Evolutionary conservation across 306 rosid species (phyloP).

Genomic region (Gillenia trifoliata): DNA sequence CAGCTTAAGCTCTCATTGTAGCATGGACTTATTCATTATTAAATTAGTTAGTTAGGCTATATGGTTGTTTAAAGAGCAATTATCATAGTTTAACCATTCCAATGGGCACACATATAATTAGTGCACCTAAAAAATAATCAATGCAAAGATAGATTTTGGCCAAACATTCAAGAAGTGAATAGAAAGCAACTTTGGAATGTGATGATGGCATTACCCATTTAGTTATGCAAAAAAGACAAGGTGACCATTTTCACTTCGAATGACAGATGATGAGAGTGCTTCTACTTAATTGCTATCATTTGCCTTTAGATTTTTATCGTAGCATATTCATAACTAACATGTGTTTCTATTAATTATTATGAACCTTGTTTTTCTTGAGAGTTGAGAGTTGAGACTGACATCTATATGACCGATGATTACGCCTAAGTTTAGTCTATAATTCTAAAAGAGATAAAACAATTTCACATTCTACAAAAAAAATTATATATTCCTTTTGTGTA

Average conservation of each 20-base stretch:
- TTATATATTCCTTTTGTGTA: no score
- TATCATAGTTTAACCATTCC: constrained; percentile 22
- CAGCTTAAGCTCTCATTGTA: constrained; percentile 20
- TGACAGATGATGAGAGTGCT: constrained; percentile 27
- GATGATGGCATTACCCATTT: not conserved
- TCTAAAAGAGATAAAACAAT: not conserved
- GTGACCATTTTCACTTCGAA: constrained; percentile 29
- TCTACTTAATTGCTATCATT: constrained; percentile 26
- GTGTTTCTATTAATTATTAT: not conserved
- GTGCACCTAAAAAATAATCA: constrained; percentile 26
- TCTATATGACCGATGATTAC: constrained; percentile 17
- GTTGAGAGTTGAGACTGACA: not conserved
- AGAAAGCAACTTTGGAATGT: constrained; percentile 34
- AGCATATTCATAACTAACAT: constrained; percentile 25
- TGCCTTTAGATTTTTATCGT: constrained; percentile 26
- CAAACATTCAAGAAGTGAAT: constrained; percentile 36
- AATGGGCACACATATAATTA: constrained; percentile 25
- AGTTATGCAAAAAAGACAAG: constrained; percentile 32
- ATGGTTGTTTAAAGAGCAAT: constrained; percentile 29
- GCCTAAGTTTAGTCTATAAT: not conserved
- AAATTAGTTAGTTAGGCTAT: constrained; percentile 35
- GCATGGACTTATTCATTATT: constrained; percentile 15
- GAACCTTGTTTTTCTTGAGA: constrained; percentile 1
- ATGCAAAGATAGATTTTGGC: constrained; percentile 24
- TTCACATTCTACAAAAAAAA: not conserved